Percentiles rank a stretch among this genome's conserved stretches.
Evolutionary conservation across 2,329 filamentous ascomycete species (phyloP).

Genomic region (Stagonosporopsis tanaceti): DNA sequence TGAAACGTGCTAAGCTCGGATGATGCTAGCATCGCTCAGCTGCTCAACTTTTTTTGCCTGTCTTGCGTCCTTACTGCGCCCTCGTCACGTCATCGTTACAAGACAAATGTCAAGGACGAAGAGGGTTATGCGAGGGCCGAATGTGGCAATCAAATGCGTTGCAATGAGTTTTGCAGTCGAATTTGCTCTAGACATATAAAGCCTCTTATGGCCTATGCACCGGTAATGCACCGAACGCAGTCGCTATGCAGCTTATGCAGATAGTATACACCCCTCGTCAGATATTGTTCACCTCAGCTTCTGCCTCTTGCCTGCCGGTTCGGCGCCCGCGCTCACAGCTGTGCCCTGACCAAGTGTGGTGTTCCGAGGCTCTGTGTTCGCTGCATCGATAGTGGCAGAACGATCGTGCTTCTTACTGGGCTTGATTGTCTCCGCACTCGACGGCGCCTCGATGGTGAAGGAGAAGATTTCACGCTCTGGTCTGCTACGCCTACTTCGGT

Average conservation of each 20-base stretch:
- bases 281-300: constrained; percentile 3
- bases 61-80: no score
- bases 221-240: neutral
- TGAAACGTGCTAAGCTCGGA: no score
- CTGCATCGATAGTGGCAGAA: neutral
- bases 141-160: neutral
- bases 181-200: neutral
- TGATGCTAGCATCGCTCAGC: no score
- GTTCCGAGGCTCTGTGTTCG: neutral
- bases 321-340: neutral
- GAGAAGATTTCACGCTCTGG: constrained; percentile 45
- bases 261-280: neutral
- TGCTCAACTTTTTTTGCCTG: no score
- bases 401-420: constrained; percentile 15
- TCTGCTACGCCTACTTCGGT: constrained; percentile 18
- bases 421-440: constrained; percentile 29
- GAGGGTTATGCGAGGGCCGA: no score
- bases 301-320: constrained; percentile 15
- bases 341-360: neutral
- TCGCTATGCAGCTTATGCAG: neutral
- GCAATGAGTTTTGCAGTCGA: neutral
- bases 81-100: no score
- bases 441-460: constrained; percentile 47
- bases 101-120: no score
- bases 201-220: neutral